Evolutionary conservation across 2,329 filamentous ascomycete species (phyloP).

Genomic region (Elsinoe perseae): DNA sequence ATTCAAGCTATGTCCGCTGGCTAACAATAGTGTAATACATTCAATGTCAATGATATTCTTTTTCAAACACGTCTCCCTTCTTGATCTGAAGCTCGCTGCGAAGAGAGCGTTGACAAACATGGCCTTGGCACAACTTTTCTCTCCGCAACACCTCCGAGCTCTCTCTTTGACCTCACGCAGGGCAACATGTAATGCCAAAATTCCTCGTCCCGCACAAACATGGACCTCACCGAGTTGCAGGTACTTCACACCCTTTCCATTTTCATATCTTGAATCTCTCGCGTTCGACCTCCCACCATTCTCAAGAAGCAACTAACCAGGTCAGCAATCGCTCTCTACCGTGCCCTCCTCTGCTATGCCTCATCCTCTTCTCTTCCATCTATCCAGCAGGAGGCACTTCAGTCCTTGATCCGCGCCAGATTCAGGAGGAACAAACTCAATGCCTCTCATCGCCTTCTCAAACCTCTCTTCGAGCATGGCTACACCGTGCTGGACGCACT

Average conservation of each 20-base stretch:
- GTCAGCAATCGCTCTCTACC: conserved; percentile 62
- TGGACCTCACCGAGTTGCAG: conserved; percentile 46
- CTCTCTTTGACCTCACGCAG: neutral
- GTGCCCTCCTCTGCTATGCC: conserved; percentile 55
- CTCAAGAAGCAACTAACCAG: conserved; percentile 13
- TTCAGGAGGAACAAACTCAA: conserved; percentile 13
- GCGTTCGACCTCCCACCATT: neutral
- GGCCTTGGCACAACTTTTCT: neutral
- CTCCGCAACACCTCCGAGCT: conserved; percentile 5
- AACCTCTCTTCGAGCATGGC: conserved; percentile 56
- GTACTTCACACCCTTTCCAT: conserved; percentile 27
- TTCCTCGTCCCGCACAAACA: conserved; percentile 40
- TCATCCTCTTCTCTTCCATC: neutral
- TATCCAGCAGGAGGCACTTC: neutral
- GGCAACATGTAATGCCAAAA: conserved; percentile 23
- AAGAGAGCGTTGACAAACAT: neutral
- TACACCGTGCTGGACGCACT: conserved; percentile 51
- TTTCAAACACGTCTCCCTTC: neutral
- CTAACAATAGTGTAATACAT: conserved; percentile 1
- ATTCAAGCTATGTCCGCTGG: neutral
- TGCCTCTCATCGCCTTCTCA: conserved; percentile 44
- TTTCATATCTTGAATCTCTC: neutral
- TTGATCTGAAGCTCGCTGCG: neutral
- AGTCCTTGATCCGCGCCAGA: conserved; percentile 28
- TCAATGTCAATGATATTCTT: neutral